Evolutionary conservation across 164 flowering plant genomes (phyloP).

Genomic region (Liriodendron chinense): DNA sequence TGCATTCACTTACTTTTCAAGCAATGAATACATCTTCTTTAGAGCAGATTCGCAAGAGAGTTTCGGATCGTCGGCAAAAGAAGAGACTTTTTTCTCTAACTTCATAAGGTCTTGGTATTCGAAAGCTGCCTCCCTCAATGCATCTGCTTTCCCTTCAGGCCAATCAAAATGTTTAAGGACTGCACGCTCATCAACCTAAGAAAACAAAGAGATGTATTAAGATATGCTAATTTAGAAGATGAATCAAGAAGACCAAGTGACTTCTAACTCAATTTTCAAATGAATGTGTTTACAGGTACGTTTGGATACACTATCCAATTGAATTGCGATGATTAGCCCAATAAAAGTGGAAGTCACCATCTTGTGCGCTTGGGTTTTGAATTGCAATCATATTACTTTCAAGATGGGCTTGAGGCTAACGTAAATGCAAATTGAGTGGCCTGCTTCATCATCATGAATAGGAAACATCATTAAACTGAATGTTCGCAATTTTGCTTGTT

Average conservation of each 20-base stretch:
- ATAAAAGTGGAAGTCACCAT: not conserved
- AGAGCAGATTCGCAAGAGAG: constrained; percentile 83
- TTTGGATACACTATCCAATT: not conserved
- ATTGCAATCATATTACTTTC: too few relatives aligned
- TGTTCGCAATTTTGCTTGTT: not conserved
- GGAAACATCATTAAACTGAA: not conserved
- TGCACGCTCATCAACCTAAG: constrained; percentile 93
- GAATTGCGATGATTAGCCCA: not conserved
- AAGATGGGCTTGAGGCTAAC: too few relatives aligned
- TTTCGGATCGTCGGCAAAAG: constrained; percentile 80
- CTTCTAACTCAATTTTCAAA: not conserved
- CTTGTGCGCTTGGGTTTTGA: not conserved
- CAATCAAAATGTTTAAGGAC: constrained; percentile 99
- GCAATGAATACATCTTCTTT: constrained; percentile 93
- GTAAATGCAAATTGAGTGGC: not conserved
- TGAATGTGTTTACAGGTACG: not conserved
- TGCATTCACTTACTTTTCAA: constrained; percentile 71
- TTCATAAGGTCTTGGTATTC: constrained; percentile 87
- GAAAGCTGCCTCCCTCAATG: constrained; percentile 92
- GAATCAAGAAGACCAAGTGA: not conserved
- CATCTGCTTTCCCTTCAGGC: constrained; percentile 99
- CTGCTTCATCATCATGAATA: not conserved
- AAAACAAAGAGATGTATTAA: not conserved
- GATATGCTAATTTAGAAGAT: not conserved
- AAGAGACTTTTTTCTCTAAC: constrained; percentile 65